These are phyloP conservation scores for Solanum hybrid DNA, from an alignment of 305 asterid species.

Conservation along the genomic window DNA sequence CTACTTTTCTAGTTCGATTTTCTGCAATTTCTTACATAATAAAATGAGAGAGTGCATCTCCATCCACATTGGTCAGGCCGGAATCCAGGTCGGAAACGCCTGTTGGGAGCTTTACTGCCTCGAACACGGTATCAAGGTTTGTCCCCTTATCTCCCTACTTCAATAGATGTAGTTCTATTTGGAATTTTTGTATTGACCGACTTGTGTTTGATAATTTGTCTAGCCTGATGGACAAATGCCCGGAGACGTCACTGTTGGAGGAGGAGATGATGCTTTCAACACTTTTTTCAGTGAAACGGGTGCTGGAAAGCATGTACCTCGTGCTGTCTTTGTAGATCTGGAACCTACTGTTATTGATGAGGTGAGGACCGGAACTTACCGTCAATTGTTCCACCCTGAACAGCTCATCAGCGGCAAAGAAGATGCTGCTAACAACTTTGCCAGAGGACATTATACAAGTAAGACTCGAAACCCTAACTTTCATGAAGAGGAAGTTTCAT, in stretches of 20 bases:
- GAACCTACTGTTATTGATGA: slow-evolving; percentile 93
- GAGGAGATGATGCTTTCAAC: slow-evolving; percentile 91
- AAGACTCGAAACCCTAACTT: not conserved
- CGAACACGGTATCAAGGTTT: slow-evolving; percentile 78
- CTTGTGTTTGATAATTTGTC: not conserved
- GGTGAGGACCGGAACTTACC: slow-evolving; percentile 77
- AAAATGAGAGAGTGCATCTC: slow-evolving; percentile 90
- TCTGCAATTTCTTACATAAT: not conserved
- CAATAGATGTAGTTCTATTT: not conserved
- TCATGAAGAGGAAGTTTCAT: not conserved
- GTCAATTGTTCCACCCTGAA: slow-evolving; percentile 84
- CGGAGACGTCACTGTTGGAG: slow-evolving; percentile 64
- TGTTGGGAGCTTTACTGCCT: slow-evolving; percentile 96
- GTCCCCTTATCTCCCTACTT: not conserved
- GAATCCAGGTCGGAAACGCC: slow-evolving; percentile 89
- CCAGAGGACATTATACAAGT: slow-evolving; percentile 85
- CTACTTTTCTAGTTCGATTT: not conserved
- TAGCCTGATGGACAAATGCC: slow-evolving; percentile 97
- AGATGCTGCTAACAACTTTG: slow-evolving; percentile 88
- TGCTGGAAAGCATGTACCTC: slow-evolving; percentile 86
- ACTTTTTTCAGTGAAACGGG: slow-evolving; percentile 89
- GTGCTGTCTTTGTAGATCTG: slow-evolving; percentile 81
- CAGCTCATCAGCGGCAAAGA: slow-evolving; percentile 92
- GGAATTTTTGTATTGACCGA: not conserved
- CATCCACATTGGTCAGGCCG: slow-evolving; percentile 92